phyloP scores from a whole-genome alignment of 2,329 filamentous ascomycete species.

The Pestalotiopsis sp. region DNA sequence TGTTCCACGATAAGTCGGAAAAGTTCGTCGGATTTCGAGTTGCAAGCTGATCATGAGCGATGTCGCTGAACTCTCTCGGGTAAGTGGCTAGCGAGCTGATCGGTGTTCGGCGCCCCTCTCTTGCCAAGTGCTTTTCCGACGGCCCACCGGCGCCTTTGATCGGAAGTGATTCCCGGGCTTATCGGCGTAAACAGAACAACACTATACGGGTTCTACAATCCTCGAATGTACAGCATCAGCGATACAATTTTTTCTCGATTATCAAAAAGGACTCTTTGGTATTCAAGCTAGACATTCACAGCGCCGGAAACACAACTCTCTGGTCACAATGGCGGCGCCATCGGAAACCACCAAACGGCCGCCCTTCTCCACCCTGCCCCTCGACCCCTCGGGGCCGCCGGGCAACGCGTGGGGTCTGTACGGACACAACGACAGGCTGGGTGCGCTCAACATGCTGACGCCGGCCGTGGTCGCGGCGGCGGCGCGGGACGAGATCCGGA shows the following conservation, averaged over 20 bases:
- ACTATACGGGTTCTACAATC: too few species aligned
- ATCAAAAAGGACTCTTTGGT: too few species aligned
- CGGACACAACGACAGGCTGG: slow-evolving; percentile 46
- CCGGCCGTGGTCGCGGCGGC: slow-evolving; percentile 43
- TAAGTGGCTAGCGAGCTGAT: background rate
- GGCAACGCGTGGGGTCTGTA: slow-evolving; percentile 53
- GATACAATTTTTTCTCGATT: too few species aligned
- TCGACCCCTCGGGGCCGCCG: slow-evolving; percentile 42
- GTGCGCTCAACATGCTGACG: slow-evolving; percentile 53
- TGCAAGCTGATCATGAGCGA: background rate
- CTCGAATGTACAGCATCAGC: too few species aligned
- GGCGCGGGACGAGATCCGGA: slow-evolving; percentile 43
- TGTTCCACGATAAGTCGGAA: too few species aligned
- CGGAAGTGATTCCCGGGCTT: background rate
- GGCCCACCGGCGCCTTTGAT: background rate
- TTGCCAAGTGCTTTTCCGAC: background rate
- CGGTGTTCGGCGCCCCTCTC: background rate
- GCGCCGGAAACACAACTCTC: background rate
- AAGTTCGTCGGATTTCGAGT: too few species aligned
- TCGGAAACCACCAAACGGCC: background rate
- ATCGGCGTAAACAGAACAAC: background rate
- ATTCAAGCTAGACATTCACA: too few species aligned
- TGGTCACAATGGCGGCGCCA: background rate
- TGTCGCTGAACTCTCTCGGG: background rate
- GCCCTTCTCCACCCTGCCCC: slow-evolving; percentile 42